Conservation (phyloP, 495 filamentous ascomycete species). For the Aspergillus sclerotioniger region DNA sequence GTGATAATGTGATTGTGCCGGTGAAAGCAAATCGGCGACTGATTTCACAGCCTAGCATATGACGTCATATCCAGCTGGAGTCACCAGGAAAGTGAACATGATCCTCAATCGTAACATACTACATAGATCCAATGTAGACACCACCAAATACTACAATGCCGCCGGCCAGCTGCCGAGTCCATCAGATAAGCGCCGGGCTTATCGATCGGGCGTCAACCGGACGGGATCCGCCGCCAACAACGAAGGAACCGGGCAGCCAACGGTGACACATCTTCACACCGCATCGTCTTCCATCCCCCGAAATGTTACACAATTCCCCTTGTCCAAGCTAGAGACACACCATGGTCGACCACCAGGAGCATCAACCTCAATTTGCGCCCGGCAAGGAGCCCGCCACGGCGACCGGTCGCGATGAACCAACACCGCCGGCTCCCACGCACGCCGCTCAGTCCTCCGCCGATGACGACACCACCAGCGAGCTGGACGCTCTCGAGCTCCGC, state of each 20-base stretch:
- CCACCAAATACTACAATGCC: too few relatives aligned
- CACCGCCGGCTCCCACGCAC: conserved; percentile 1
- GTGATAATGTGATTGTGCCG: too few relatives aligned
- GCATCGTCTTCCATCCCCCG: neutral
- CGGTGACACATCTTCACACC: neutral
- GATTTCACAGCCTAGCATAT: too few relatives aligned
- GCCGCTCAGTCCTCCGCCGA: conserved; percentile 11
- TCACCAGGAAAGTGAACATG: too few relatives aligned
- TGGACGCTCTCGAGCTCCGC: conserved; percentile 35
- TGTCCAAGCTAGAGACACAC: neutral
- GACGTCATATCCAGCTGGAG: too few relatives aligned
- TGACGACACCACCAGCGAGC: conserved; percentile 19
- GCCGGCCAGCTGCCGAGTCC: too few relatives aligned
- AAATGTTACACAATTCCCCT: neutral
- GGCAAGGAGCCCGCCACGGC: neutral
- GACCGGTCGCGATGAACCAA: neutral
- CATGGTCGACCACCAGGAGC: neutral
- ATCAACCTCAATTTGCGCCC: neutral
- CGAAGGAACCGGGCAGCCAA: neutral
- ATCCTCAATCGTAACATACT: too few relatives aligned
- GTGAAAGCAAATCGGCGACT: too few relatives aligned
- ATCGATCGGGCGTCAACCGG: too few relatives aligned
- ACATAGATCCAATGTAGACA: too few relatives aligned
- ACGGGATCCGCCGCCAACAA: neutral
- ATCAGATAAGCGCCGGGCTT: too few relatives aligned